Evolutionary conservation across 345 rosid genomes (phyloP).

Genomic region (Pugionium cornutum): DNA sequence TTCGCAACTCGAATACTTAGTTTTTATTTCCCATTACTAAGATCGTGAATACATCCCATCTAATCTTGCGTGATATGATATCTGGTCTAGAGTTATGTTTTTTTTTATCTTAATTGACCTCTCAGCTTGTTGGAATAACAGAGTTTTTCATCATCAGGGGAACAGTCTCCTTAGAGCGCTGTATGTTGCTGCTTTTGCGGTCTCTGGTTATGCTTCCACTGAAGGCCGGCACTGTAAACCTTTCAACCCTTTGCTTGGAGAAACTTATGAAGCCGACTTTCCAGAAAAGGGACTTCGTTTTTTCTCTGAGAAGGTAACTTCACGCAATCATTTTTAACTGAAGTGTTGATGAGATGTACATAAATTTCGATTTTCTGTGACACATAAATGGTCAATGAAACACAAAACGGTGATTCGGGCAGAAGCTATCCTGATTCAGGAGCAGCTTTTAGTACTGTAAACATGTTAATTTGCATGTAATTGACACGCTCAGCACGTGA

Average conservation of each 20-base stretch:
- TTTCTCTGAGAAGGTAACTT: constrained; percentile 92
- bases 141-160: constrained; percentile 56
- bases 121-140: constrained; percentile 32
- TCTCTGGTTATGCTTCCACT: constrained; percentile 94
- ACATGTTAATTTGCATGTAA: constrained; percentile 15
- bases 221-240: constrained; percentile 97
- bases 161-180: constrained; percentile 69
- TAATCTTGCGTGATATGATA: constrained; percentile 57
- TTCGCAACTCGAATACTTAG: not conserved
- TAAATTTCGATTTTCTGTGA: constrained; percentile 1
- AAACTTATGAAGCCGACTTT: constrained; percentile 94
- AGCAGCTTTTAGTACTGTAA: constrained; percentile 10
- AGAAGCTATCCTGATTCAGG: constrained; percentile 5
- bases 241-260: constrained; percentile 94
- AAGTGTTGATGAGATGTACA: constrained; percentile 1
- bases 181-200: constrained; percentile 94
- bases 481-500: not conserved
- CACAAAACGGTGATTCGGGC: not conserved
- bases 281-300: constrained; percentile 88
- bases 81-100: constrained; percentile 21
- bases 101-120: constrained; percentile 6
- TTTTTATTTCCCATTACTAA: not conserved
- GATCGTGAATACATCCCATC: constrained; percentile 6
- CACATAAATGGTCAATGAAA: constrained; percentile 9
- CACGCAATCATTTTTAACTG: not conserved